Evolutionary conservation across 441 rosid species (phyloP), one percentile per base, ranked within the genome.

Genomic region (Pelargonium citronellum): DNA sequence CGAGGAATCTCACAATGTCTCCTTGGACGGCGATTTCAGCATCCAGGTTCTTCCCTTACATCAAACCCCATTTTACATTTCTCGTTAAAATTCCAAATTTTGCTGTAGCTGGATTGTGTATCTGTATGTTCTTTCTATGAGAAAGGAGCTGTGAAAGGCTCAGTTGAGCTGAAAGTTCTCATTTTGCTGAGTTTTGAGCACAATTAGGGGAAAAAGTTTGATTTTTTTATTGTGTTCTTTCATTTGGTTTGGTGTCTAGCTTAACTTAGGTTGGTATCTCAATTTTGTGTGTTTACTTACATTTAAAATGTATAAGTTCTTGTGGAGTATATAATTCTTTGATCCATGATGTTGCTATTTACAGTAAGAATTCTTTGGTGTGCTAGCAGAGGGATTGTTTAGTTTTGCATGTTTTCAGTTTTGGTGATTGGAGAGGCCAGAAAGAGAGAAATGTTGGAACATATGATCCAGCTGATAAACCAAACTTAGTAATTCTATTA

Each of bases 1-100:
- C 55, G 91, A 83, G 75, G 97, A 87, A 68, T 94, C 98, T 12
- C 97, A 91, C 70, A 91, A 94, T 78, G 96, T 94, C 74, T 94
- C 96, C 20, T 84, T 91, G 68, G 90, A 80, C 74, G 97, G 97
- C 66, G 96, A 94, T 80, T 94, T 91, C 75, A 91, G 99, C 64
- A 89, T 94, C 82, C 95, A 90, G 97, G 93, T 88, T 61, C 22
- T 7, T 39, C 43, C 43, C 39, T 7, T 37, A 37, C 41, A 37
- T 37, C 41, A 37, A 37, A 37, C 41, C 41, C 41, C 41, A 37
- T 37, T 37, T 37, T 37, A 30, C 37, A 30, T 30, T 30, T 30
- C 37, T 30, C 37, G 37, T 30, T 0, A 30, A 30, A 30, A 30
- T 30, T 37, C 7, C 41, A 5, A 37, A 37, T 37, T 5, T 37